These are phyloP conservation scores for Coemansia sp. DNA, from an alignment of 192 early-diverging fungal genomes.

Conservation along the genomic window DNA sequence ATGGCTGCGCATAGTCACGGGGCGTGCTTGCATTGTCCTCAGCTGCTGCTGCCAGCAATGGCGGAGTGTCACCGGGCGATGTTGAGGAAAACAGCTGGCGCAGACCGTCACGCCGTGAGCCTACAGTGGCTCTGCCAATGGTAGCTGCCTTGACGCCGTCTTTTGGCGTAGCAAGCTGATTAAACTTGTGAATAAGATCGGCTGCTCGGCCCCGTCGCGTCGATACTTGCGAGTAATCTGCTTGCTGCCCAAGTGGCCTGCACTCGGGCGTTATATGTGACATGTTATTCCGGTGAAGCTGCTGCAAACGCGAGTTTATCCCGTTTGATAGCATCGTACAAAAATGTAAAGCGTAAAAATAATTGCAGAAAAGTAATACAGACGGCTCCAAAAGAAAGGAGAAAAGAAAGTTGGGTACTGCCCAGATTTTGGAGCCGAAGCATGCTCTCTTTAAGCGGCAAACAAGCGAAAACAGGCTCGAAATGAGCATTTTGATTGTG, in stretches of 20 bases:
- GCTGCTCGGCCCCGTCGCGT: conserved; percentile 42
- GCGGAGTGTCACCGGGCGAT: background rate
- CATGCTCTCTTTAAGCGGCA: too few relatives aligned
- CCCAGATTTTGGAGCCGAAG: too few relatives aligned
- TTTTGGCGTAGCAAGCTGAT: conserved; percentile 24
- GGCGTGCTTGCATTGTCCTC: background rate
- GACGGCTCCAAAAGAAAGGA: background rate
- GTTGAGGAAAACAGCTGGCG: conserved; percentile 8
- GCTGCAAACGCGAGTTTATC: conserved; percentile 44
- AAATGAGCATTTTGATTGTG: too few relatives aligned
- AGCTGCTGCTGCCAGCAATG: background rate
- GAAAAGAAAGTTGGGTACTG: background rate
- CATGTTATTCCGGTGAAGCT: conserved; percentile 26
- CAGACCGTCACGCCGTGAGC: conserved; percentile 5
- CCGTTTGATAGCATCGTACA: conserved; percentile 28
- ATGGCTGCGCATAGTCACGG: conserved; percentile 3
- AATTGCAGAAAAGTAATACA: background rate
- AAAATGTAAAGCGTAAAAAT: background rate
- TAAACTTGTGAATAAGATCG: conserved; percentile 52
- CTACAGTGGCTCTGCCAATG: conserved; percentile 11
- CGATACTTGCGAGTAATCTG: conserved; percentile 6
- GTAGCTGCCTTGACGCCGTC: conserved; percentile 6
- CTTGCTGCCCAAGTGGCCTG: conserved; percentile 5
- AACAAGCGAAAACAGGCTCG: too few relatives aligned
- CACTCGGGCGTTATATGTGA: conserved; percentile 9